A percentile compares a stretch with the other conserved stretches of the same genome.
phyloP scores from a whole-genome alignment of 202 grass and related monocot species.

The Setaria italica region DNA sequence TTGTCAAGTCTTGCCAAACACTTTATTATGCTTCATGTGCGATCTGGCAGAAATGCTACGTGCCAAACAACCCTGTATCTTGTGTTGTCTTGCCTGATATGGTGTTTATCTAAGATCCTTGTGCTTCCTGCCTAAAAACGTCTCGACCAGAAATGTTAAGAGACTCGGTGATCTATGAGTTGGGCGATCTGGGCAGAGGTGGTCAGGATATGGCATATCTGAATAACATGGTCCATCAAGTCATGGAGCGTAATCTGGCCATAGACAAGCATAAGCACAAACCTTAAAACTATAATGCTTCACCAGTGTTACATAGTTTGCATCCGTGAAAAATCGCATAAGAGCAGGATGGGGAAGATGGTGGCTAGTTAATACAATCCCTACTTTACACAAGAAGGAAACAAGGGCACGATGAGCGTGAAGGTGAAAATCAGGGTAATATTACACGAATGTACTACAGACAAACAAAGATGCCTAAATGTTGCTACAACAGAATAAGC shows the following conservation, averaged over 20 bases:
- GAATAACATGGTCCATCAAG: background rate
- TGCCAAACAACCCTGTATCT: background rate
- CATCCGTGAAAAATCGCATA: background rate
- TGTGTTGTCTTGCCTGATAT: background rate
- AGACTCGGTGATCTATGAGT: background rate
- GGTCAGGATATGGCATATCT: background rate
- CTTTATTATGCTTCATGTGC: background rate
- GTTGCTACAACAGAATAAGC: constrained; percentile 8
- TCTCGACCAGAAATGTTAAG: background rate
- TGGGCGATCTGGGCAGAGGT: background rate
- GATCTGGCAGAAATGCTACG: constrained; percentile 27
- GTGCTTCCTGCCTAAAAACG: background rate
- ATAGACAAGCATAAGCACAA: background rate
- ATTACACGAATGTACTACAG: constrained; percentile 25
- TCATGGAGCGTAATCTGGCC: background rate
- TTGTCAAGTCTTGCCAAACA: background rate
- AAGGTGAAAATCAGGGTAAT: background rate
- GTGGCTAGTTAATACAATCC: constrained; percentile 7
- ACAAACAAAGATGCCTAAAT: background rate
- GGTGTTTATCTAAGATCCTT: background rate
- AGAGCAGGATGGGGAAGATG: background rate
- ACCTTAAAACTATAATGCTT: background rate
- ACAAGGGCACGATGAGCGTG: background rate
- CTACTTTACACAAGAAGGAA: background rate
- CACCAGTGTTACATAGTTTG: background rate